Evolutionary conservation across 495 filamentous ascomycete genomes (phyloP), one percentile per base, ranked within the genome.

Genomic region (Aspergillus bridgeri): DNA sequence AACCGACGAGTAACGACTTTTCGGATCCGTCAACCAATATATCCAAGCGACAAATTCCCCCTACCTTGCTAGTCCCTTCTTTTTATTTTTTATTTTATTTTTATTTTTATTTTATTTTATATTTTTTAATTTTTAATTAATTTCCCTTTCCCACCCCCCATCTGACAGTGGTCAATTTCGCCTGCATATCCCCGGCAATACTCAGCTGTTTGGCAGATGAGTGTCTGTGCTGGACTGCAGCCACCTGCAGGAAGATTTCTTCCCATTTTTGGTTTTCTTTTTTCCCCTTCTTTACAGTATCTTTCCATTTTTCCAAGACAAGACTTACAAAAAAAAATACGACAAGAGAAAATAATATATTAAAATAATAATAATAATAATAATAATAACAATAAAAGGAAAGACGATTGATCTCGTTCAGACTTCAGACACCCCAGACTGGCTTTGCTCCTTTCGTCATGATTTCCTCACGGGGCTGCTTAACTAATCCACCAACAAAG

Each of bases 381-480:
- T 27, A 27, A 27, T 27, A 4, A 13, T 9, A 22, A 8, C 33
- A 29, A 29, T 5, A 38, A 18, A n/a, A n/a, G n/a, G n/a, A n/a
- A n/a, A n/a, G n/a, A n/a, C n/a, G n/a, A n/a, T n/a, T n/a, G n/a
- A n/a, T n/a, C n/a, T n/a, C n/a, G n/a, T n/a, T n/a, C n/a, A n/a
- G n/a, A n/a, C n/a, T n/a, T n/a, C n/a, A n/a, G n/a, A n/a, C n/a
- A n/a, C n/a, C n/a, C n/a, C n/a, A n/a, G n/a, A n/a, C 8, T 47
- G 17, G 15, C 38, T 67, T 72, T 60, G 63, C 69, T 69, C 65
- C 71, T 74, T 72, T 66, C 71, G 71, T 74, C 71, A 72, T 74
- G 42, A 43, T 47, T 54, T 52, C 25, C 46, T 52, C 46, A 42
- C 21, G 51, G 27, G 33, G 24, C 49, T 8, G 58, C 53, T 57